Base-by-base conservation (phyloP, 768 basidiomycete genomes). In the Rhizopogon sp. region DNA sequence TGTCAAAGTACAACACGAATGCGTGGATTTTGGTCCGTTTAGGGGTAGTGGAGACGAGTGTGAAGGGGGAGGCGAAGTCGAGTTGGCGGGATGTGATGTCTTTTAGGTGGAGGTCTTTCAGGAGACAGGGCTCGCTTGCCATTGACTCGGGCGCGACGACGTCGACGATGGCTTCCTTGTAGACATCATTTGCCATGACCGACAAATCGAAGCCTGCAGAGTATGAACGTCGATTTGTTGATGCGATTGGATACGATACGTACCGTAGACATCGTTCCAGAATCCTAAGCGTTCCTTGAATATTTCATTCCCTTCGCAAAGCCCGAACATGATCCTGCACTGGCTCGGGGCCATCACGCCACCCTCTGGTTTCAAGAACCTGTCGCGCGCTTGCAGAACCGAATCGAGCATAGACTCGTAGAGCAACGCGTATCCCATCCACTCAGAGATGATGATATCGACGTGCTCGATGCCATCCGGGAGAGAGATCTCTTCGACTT, bases 341-440 rank as follows among this genome's bases (percentile, higher is more conserved):
- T 98, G 92, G 60, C 88, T 92, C 0, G 96, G 95, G 1, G 89
- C 93, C 86, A 98, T 87, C 25, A 97, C 72, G 1, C 95, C 93
- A 5, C 71, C 80, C 1, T 66, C 71, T 0, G 85, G 81, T 46
- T 76, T 75, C 33, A 98, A 76, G 73, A 93, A 98, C 20, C 87
- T 80, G 68, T 98, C 93, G 16, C 96, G 80, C 0, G 96, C 96
- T 57, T 76, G 73, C 17, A 99, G 75, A 16, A 99, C 96, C 2
- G 94, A 96, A 69, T 98, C 96, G 35, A 98, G 81, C 96, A 99
- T 98, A 42, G 89, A 91, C 71, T 99, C 96, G 70, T 98, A 98
- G 20, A 98, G 79, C 22, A 93, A 75, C 1, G 86, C 87, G 64
- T 92, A 93, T 14, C 86, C 93, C 96, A 98, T 98, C 96, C 96